Conservation (phyloP, 83 land plant genomes). For the Diphasiastrum complanatum region DNA sequence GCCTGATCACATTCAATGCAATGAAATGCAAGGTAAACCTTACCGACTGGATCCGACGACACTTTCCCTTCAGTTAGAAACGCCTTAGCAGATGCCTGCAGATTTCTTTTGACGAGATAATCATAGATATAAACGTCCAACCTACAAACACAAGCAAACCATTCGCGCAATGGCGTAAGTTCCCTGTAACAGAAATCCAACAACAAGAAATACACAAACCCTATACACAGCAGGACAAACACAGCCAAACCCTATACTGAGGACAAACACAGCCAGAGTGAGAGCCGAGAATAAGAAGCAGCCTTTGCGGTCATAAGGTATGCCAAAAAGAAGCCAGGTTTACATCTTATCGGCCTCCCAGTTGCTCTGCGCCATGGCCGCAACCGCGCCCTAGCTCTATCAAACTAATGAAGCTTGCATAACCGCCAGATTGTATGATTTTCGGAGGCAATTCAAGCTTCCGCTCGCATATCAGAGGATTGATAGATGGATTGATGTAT, state of each 20-base stretch:
- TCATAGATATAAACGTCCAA: constrained; percentile 89
- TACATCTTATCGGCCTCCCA: constrained; percentile 62
- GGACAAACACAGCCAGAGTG: too few relatives aligned
- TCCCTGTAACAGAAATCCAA: too few relatives aligned
- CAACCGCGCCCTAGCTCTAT: too few relatives aligned
- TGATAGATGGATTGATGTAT: too few relatives aligned
- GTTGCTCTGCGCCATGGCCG: constrained; percentile 46
- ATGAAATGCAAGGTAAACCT: constrained; percentile 9
- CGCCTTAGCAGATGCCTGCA: constrained; percentile 70
- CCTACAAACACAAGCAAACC: constrained; percentile 37
- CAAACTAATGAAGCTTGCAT: too few relatives aligned
- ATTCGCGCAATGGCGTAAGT: too few relatives aligned
- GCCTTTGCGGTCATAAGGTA: not conserved
- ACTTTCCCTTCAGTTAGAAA: constrained; percentile 82
- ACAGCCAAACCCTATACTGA: too few relatives aligned
- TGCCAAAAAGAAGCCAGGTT: not conserved
- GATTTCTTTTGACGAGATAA: constrained; percentile 72
- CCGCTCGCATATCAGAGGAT: too few relatives aligned
- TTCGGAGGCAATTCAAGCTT: too few relatives aligned
- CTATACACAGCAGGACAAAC: too few relatives aligned
- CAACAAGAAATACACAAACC: not conserved
- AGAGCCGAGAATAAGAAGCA: not conserved
- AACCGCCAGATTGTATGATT: too few relatives aligned
- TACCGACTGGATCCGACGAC: constrained; percentile 78
- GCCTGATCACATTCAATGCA: not conserved